phyloP scores from a whole-genome alignment of 164 flowering plant species.

The Stephania cephalantha region DNA sequence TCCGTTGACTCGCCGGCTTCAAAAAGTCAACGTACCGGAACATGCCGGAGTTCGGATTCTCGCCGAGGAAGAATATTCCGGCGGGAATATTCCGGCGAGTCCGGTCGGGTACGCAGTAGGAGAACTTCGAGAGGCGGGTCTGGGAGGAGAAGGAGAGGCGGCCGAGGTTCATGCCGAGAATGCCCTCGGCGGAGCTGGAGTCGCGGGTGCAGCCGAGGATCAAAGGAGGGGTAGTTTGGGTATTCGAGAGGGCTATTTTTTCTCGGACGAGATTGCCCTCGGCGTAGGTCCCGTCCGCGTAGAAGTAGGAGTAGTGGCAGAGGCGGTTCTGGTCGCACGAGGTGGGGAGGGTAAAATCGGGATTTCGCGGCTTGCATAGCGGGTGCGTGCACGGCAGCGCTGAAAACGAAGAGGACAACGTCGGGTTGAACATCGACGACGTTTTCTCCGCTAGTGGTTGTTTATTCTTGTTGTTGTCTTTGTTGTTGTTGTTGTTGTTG shows the following conservation, averaged over 20 bases:
- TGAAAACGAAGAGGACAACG: conserved; percentile 78
- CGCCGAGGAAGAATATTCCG: conserved; percentile 53
- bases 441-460: conserved; percentile 1
- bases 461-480: too few species aligned
- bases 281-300: conserved; percentile 73
- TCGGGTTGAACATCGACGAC: conserved; percentile 51
- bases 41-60: conserved; percentile 43
- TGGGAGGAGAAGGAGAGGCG: conserved; percentile 63
- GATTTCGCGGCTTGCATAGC: conserved; percentile 55
- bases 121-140: conserved; percentile 46
- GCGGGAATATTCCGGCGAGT: conserved; percentile 14
- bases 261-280: conserved; percentile 81
- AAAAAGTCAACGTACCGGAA: conserved; percentile 39
- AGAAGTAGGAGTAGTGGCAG: conserved; percentile 81
- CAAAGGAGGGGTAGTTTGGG: conserved; percentile 50
- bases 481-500: conserved; percentile 6
- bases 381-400: conserved; percentile 62
- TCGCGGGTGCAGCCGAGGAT: conserved; percentile 57
- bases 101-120: conserved; percentile 54
- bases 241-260: conserved; percentile 34
- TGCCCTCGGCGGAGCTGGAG: conserved; percentile 50
- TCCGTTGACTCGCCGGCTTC: conserved; percentile 36
- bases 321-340: conserved; percentile 58
- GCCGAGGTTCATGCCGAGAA: conserved; percentile 77
- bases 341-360: conserved; percentile 74